phyloP scores from a whole-genome alignment of 495 filamentous ascomycete genomes.

The Penicillium bovifimosum region DNA sequence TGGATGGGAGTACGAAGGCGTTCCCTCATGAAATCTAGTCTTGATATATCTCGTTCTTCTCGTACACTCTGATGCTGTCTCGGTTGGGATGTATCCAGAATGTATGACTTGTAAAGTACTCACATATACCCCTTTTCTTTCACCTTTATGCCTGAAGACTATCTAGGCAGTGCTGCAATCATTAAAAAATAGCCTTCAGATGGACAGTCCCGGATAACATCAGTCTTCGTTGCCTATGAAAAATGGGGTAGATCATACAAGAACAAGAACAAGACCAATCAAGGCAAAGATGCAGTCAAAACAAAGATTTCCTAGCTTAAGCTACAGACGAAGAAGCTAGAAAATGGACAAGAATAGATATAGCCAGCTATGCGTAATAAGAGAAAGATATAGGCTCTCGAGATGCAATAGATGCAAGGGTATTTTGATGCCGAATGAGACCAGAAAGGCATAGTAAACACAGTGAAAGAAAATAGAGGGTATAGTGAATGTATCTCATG shows the following conservation, averaged over 20 bases:
- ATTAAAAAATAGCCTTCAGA: no score
- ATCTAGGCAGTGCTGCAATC: no score
- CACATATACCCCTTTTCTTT: not conserved
- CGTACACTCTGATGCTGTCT: not conserved
- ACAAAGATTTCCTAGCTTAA: not conserved
- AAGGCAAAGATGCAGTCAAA: not conserved
- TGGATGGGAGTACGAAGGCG: constrained; percentile 64
- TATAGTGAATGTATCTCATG: constrained; percentile 1
- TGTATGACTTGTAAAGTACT: not conserved
- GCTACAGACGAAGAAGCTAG: not conserved
- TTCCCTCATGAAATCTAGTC: constrained; percentile 40
- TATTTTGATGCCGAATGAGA: not conserved
- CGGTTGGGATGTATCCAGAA: not conserved
- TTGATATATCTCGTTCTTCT: not conserved
- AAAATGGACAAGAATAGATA: not conserved
- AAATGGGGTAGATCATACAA: constrained; percentile 7
- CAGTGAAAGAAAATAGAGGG: not conserved
- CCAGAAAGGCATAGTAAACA: not conserved
- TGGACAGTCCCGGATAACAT: no score
- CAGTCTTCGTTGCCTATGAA: not conserved
- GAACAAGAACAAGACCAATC: not conserved
- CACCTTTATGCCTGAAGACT: no score
- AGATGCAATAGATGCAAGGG: constrained; percentile 5
- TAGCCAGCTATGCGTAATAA: not conserved
- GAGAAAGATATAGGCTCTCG: not conserved